Evolutionary conservation across 345 rosid species (phyloP).

Genomic region (Salix arbutifolia): DNA sequence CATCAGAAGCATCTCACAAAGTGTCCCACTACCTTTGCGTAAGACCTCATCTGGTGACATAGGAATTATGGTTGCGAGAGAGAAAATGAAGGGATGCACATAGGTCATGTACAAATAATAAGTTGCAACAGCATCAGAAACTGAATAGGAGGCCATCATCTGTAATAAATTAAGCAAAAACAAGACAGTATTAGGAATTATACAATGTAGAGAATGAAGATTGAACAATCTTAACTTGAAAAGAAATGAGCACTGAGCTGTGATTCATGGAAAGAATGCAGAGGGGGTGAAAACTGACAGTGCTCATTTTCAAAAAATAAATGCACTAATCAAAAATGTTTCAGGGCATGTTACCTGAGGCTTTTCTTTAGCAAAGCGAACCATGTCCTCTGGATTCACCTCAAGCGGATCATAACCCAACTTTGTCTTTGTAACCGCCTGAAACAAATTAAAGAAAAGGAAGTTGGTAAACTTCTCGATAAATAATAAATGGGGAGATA

Average conservation of each 20-base stretch:
- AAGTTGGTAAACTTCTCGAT: neutral
- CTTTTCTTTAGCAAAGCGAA: slow-evolving; percentile 82
- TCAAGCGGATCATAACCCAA: slow-evolving; percentile 94
- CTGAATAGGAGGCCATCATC: slow-evolving; percentile 99
- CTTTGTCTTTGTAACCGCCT: slow-evolving; percentile 97
- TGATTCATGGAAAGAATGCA: neutral
- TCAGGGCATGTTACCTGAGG: slow-evolving; percentile 62
- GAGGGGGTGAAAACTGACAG: neutral
- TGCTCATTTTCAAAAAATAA: neutral
- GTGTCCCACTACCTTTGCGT: slow-evolving; percentile 98
- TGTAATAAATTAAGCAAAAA: slow-evolving; percentile 38
- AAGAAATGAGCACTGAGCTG: neutral
- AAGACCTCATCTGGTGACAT: slow-evolving; percentile 99
- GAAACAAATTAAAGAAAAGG: slow-evolving; percentile 24
- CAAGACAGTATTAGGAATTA: slow-evolving; percentile 25
- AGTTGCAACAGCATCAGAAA: slow-evolving; percentile 97
- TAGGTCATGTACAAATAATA: slow-evolving; percentile 95
- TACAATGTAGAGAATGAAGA: neutral
- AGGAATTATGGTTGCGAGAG: slow-evolving; percentile 94
- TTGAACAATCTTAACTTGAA: slow-evolving; percentile 1
- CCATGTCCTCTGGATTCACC: slow-evolving; percentile 99
- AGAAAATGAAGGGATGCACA: slow-evolving; percentile 94
- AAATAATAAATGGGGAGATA: neutral
- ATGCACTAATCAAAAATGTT: neutral
- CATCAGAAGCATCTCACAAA: slow-evolving; percentile 99